Percentiles rank a stretch among this genome's conserved stretches.
These are phyloP conservation scores for Quercus tomentella DNA, from an alignment of 331 rosid species.

Conservation along the genomic window DNA sequence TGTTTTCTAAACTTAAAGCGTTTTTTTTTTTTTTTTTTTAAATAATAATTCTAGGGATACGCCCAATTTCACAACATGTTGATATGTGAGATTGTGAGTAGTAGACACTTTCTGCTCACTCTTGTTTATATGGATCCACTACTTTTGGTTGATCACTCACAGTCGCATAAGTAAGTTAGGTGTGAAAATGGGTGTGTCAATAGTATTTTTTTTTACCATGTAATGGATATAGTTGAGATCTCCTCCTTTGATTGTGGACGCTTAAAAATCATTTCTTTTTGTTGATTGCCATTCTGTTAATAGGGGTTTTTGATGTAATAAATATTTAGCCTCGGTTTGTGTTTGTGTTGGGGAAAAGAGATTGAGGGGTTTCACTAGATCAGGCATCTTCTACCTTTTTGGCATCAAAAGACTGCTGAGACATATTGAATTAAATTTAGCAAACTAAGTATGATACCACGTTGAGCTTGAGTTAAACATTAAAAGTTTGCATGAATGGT, in stretches of 20 bases:
- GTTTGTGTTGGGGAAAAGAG: neutral
- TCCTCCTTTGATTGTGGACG: neutral
- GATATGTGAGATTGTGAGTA: no score
- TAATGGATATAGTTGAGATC: neutral
- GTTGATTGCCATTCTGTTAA: neutral
- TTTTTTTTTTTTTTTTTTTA: neutral
- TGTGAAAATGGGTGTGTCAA: no score
- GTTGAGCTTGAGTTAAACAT: neutral
- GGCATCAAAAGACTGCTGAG: neutral
- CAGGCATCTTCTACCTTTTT: neutral
- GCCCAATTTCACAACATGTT: no score
- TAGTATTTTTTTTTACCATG: no score
- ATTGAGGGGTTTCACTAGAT: neutral
- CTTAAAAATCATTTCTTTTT: neutral
- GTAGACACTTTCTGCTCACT: no score
- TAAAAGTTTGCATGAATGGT: neutral
- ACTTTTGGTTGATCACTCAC: no score
- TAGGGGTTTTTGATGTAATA: neutral
- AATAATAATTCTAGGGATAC: no score
- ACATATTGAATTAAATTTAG: neutral
- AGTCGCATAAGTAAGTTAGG: no score
- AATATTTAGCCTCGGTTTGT: neutral
- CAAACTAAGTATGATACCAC: neutral
- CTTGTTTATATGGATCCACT: no score
- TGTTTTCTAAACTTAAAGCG: neutral